Conservation (phyloP, 75 land plant genomes). For the Cryptomeria japonica region DNA sequence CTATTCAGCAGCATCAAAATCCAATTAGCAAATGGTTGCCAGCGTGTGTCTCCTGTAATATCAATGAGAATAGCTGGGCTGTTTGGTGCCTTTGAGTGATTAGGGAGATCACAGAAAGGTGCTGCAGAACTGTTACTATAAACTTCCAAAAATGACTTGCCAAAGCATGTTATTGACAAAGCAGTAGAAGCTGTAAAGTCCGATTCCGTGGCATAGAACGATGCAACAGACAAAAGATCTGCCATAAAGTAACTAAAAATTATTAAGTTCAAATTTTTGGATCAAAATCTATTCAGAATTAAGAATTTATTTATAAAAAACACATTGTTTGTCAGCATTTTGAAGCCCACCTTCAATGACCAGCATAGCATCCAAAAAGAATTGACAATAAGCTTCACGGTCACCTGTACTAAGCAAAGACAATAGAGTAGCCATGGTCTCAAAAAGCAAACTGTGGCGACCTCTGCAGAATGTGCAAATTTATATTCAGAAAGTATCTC, state of each 20-base stretch:
- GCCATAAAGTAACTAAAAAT: constrained; percentile 16
- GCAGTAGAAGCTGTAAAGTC: constrained; percentile 20
- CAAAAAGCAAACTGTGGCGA: constrained; percentile 81
- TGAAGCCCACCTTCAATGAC: constrained; percentile 62
- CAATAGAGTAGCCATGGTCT: constrained; percentile 69
- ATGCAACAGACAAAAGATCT: constrained; percentile 79
- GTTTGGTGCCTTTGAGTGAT: constrained; percentile 51
- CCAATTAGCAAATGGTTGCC: constrained; percentile 79
- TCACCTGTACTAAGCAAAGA: constrained; percentile 82
- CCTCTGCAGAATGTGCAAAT: constrained; percentile 35
- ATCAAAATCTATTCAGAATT: neutral
- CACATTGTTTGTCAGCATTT: neutral
- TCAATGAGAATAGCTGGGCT: constrained; percentile 73
- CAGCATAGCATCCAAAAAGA: constrained; percentile 72
- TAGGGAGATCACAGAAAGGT: constrained; percentile 65
- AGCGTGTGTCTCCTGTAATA: constrained; percentile 57
- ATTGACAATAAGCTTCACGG: constrained; percentile 64
- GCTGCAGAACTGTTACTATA: constrained; percentile 13
- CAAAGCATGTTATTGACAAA: constrained; percentile 66
- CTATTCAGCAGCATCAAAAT: constrained; percentile 63
- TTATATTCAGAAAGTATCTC: neutral
- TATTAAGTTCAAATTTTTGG: neutral
- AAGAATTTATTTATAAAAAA: neutral
- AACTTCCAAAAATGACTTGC: constrained; percentile 51
- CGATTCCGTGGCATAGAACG: constrained; percentile 28